phyloP scores from a whole-genome alignment of 108 stramenopile species.

The Pelagomonas calceolata region DNA sequence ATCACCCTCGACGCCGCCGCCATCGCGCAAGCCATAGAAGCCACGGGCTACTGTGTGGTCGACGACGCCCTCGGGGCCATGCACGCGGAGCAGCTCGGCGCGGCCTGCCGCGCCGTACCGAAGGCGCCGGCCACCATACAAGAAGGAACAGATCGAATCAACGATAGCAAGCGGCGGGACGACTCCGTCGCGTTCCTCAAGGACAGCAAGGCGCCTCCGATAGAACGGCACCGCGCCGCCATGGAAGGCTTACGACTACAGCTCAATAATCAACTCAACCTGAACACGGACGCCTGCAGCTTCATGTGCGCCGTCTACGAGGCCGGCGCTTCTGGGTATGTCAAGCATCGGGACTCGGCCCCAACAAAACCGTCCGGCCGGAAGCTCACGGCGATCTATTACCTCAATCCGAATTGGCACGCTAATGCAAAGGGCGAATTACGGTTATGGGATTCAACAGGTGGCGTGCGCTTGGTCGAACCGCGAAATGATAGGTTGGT shows the following conservation, averaged over 20 bases:
- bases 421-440: not conserved
- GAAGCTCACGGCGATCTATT: not conserved
- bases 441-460: not conserved
- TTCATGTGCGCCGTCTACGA: not conserved
- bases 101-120: no score
- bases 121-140: no score
- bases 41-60: no score
- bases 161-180: no score
- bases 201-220: no score
- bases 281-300: not conserved
- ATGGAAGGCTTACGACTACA: not conserved
- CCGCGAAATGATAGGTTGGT: not conserved
- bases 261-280: not conserved
- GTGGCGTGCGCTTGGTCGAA: not conserved
- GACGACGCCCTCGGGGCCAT: no score
- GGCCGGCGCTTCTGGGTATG: not conserved
- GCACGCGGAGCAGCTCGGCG: no score
- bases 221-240: not conserved
- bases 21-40: no score
- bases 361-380: not conserved
- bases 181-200: no score
- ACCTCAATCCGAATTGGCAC: not conserved
- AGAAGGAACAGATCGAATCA: no score
- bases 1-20: no score
- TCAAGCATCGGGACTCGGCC: not conserved